Base-by-base conservation (phyloP, 805 yeast genomes). In the Ascoidea asiatica region DNA sequence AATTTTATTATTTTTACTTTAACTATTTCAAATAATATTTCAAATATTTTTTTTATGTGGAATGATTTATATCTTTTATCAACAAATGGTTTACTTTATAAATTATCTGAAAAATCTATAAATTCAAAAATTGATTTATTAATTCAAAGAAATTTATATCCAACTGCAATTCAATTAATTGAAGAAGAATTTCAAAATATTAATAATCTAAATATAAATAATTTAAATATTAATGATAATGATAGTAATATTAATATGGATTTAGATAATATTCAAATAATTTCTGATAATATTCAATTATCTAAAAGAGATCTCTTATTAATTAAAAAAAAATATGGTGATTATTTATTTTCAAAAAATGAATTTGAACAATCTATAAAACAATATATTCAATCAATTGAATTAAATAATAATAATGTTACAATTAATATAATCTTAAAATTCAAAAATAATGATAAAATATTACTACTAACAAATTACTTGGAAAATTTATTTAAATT, bases 151-250 rank as follows among this genome's bases (percentile, higher is more conserved):
- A 83, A 85, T 38, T 63, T 86, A 8, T 89, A 73, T 52, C 72
- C 77, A 13, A 69, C 81, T 44, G 96, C 97, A 0, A 72, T 84
- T 36, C 70, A 74, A 44, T 60, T 90, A 41, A 94, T 94, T 0
- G 57, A 61, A 42, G 48, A 53, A 19, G 51, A 57, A n/a, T 51
- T 60, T 21, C 46, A 38, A 4, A 17, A 36, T 2, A 60, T 17
- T 48, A 61, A 46, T 56, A 22, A 35, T 13, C n/a, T 21, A n/a
- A 21, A 36, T 21, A 29, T 3, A 11, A 29, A 29, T 29, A 29
- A 29, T 29, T 11, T 15, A 2, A 29, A 8, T 29, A 11, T 15
- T 15, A 29, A 11, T 3, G 35, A 8, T 29, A 29, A 15, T 3
- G 8, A 8, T 29, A 29, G 15, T 15, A 29, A 29, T 3, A 15